Evolutionary conservation across 2,329 filamentous ascomycete species (phyloP).

Genomic region (Ophiognomonia clavigignenti-juglandacearum): DNA sequence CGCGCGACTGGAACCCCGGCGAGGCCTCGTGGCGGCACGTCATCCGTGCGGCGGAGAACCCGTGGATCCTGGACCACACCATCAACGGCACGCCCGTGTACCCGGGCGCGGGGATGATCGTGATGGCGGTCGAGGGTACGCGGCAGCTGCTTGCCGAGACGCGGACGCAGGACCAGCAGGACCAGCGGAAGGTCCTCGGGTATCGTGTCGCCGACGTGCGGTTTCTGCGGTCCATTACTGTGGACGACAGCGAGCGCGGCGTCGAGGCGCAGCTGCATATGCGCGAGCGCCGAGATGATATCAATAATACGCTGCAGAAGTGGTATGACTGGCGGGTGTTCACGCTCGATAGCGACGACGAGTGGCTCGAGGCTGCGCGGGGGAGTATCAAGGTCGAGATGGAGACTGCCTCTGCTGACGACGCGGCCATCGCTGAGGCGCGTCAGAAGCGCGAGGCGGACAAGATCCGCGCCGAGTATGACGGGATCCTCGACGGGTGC

Average conservation of each 20-base stretch:
- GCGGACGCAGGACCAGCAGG: not conserved
- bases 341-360: not conserved
- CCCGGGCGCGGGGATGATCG: conserved; percentile 31
- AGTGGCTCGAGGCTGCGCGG: not conserved
- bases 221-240: not conserved
- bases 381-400: not conserved
- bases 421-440: not conserved
- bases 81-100: conserved; percentile 25
- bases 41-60: not conserved
- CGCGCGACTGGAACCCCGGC: conserved; percentile 20
- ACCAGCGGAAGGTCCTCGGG: not conserved
- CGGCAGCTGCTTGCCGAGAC: conserved; percentile 16
- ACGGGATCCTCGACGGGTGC: not conserved
- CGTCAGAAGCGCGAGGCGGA: not conserved
- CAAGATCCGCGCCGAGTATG: not conserved
- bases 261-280: not conserved
- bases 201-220: not conserved
- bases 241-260: not conserved
- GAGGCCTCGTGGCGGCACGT: conserved; percentile 19
- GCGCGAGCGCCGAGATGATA: not conserved
- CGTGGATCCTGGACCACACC: conserved; percentile 25
- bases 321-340: not conserved
- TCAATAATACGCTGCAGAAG: not conserved
- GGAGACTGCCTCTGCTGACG: not conserved
- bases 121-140: conserved; percentile 34